Conservation (phyloP, 495 filamentous ascomycete species). For the Talaromyces thailandensis region DNA sequence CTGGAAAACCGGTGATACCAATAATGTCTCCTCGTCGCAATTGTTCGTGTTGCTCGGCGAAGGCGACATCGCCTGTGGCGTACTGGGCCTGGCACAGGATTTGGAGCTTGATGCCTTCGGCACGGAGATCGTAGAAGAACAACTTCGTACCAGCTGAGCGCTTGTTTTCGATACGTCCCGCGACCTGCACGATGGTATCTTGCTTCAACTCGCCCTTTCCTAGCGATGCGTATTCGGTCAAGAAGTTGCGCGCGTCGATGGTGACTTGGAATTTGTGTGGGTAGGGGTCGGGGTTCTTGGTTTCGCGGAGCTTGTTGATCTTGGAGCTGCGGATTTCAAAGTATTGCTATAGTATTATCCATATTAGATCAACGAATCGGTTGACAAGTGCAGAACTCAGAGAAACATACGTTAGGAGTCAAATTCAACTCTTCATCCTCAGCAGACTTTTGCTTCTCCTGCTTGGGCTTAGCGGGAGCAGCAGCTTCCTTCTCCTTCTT, state of each 20-base stretch:
- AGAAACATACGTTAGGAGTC: slow-evolving; percentile 69
- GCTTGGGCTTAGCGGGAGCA: slow-evolving; percentile 55
- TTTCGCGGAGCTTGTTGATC: slow-evolving; percentile 77
- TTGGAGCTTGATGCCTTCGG: slow-evolving; percentile 77
- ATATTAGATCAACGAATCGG: not conserved
- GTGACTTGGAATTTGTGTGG: slow-evolving; percentile 95
- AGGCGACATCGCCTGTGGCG: slow-evolving; percentile 50
- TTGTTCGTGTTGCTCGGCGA: slow-evolving; percentile 81
- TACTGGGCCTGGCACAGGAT: slow-evolving; percentile 83
- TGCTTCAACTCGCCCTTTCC: slow-evolving; percentile 77
- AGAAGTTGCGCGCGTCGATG: slow-evolving; percentile 67
- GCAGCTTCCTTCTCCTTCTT: slow-evolving; percentile 80
- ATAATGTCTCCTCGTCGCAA: slow-evolving; percentile 88
- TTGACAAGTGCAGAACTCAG: not conserved
- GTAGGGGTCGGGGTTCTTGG: slow-evolving; percentile 78
- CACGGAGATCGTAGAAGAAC: slow-evolving; percentile 86
- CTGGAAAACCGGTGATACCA: slow-evolving; percentile 80
- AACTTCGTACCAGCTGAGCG: slow-evolving; percentile 76
- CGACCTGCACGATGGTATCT: slow-evolving; percentile 63
- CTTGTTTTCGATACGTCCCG: slow-evolving; percentile 82
- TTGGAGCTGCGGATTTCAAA: slow-evolving; percentile 86
- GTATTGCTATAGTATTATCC: slow-evolving; percentile 63
- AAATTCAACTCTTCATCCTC: slow-evolving; percentile 68
- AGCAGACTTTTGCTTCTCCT: slow-evolving; percentile 58
- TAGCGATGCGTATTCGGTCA: slow-evolving; percentile 63